phyloP scores from a whole-genome alignment of 2,329 filamentous ascomycete species.

The Diaporthe eres region DNA sequence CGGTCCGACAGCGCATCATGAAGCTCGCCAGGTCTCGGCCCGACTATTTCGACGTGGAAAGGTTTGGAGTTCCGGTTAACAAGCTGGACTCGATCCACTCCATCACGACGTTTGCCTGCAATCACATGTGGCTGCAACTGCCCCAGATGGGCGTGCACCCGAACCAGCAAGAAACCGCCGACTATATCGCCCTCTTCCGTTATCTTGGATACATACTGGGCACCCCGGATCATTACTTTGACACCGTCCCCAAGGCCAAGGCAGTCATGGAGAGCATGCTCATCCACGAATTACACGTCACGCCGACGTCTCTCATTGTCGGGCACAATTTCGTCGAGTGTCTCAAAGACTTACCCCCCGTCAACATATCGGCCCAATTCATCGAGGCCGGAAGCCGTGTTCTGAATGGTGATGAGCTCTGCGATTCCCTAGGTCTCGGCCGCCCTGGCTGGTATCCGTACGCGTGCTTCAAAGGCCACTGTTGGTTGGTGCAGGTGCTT shows the following conservation, averaged over 20 bases:
- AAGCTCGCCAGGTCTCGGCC: conserved; percentile 3
- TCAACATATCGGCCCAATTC: background rate
- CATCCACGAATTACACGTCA: conserved; percentile 9
- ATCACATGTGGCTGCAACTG: conserved; percentile 16
- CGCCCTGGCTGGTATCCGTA: background rate
- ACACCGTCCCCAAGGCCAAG: background rate
- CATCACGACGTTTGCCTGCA: conserved; percentile 11
- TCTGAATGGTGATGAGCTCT: conserved; percentile 8
- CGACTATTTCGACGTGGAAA: background rate
- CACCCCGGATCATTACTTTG: background rate
- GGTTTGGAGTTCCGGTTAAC: background rate
- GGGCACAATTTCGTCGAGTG: conserved; percentile 14
- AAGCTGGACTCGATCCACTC: conserved; percentile 17
- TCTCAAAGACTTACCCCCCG: conserved; percentile 9
- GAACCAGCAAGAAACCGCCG: background rate
- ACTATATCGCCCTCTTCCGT: conserved; percentile 16
- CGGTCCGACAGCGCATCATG: conserved; percentile 19
- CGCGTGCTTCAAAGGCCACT: conserved; percentile 18
- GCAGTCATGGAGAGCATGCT: conserved; percentile 16
- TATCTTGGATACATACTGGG: conserved; percentile 4
- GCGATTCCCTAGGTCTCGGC: conserved; percentile 11
- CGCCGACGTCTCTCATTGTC: conserved; percentile 7
- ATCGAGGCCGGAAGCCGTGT: conserved; percentile 12
- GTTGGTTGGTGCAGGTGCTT: conserved; percentile 4
- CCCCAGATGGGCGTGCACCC: conserved; percentile 5